Percentiles rank a stretch among this genome's conserved stretches.
Conservation (phyloP, 2,329 filamentous ascomycete genomes). For the Xylariales sp. region DNA sequence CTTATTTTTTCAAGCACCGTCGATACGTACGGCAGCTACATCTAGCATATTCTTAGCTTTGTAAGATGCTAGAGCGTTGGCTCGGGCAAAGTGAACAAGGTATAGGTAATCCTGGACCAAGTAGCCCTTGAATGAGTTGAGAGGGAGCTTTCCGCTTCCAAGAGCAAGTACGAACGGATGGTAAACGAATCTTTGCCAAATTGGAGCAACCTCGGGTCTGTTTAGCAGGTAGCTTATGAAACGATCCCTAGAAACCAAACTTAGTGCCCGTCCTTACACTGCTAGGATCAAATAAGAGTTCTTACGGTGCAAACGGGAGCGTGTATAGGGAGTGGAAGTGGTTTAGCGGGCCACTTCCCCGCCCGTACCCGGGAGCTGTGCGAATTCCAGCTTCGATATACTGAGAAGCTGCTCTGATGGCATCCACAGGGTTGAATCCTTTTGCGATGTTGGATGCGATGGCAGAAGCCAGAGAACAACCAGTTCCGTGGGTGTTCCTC, state of each 20-base stretch:
- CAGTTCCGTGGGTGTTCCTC: slow-evolving; percentile 88
- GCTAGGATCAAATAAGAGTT: not conserved
- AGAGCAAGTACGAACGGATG: slow-evolving; percentile 79
- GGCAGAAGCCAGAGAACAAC: slow-evolving; percentile 85
- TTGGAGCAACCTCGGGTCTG: slow-evolving; percentile 64
- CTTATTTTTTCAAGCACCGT: too few species aligned
- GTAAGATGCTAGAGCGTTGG: slow-evolving; percentile 80
- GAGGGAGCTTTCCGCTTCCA: slow-evolving; percentile 68
- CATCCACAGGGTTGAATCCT: slow-evolving; percentile 49
- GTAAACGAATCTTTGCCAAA: slow-evolving; percentile 73
- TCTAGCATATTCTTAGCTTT: slow-evolving; percentile 73
- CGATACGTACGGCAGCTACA: slow-evolving; percentile 60
- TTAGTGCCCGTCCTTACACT: not conserved
- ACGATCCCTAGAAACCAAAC: slow-evolving; percentile 48
- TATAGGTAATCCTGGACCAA: slow-evolving; percentile 92
- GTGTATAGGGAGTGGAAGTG: slow-evolving; percentile 71
- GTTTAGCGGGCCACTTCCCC: slow-evolving; percentile 69
- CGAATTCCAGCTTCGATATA: slow-evolving; percentile 71
- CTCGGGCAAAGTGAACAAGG: slow-evolving; percentile 83
- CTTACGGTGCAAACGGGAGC: slow-evolving; percentile 64
- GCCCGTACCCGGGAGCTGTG: slow-evolving; percentile 57
- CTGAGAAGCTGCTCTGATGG: slow-evolving; percentile 63
- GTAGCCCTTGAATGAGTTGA: slow-evolving; percentile 80
- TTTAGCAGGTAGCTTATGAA: slow-evolving; percentile 82
- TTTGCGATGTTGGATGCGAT: slow-evolving; percentile 69